phyloP scores from a whole-genome alignment of 495 filamentous ascomycete genomes.

The Penicillium pancosmium region DNA sequence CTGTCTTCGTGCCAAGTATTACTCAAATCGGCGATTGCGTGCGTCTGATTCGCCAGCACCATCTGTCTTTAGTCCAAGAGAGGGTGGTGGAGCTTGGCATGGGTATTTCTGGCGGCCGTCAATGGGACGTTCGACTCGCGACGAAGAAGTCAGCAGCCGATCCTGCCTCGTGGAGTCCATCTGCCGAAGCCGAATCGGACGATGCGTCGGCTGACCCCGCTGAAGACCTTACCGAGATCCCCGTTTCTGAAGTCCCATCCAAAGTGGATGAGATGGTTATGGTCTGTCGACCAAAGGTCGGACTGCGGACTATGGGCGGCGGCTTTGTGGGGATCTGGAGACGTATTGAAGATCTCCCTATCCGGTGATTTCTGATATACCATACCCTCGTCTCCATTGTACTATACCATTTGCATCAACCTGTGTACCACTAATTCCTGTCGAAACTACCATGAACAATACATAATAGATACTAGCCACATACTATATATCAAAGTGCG shows the following conservation, averaged over 20 bases:
- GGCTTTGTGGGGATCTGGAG: conserved; percentile 74
- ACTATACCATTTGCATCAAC: conserved; percentile 19
- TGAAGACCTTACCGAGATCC: conserved; percentile 6
- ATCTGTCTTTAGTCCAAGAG: conserved; percentile 60
- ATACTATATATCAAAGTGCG: background rate
- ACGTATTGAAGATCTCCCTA: conserved; percentile 42
- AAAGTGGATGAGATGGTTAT: conserved; percentile 52
- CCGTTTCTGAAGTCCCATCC: conserved; percentile 11
- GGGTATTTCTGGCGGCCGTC: conserved; percentile 56
- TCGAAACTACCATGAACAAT: background rate
- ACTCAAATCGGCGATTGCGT: conserved; percentile 72
- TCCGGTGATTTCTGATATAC: conserved; percentile 8
- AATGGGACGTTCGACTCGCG: conserved; percentile 67
- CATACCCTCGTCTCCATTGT: conserved; percentile 3
- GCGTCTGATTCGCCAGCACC: conserved; percentile 50
- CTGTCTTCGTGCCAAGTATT: conserved; percentile 74
- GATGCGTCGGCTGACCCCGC: conserved; percentile 10
- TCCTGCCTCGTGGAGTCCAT: conserved; percentile 38
- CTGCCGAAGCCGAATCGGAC: conserved; percentile 21
- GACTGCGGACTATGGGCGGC: conserved; percentile 62
- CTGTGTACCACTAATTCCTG: background rate
- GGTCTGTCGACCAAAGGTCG: conserved; percentile 72
- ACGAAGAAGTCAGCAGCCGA: conserved; percentile 47
- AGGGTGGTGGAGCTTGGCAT: conserved; percentile 66
- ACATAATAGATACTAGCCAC: background rate